These are phyloP conservation scores for Thelephora terrestris DNA, from an alignment of 1,284 basidiomycete genomes.

Conservation along the genomic window DNA sequence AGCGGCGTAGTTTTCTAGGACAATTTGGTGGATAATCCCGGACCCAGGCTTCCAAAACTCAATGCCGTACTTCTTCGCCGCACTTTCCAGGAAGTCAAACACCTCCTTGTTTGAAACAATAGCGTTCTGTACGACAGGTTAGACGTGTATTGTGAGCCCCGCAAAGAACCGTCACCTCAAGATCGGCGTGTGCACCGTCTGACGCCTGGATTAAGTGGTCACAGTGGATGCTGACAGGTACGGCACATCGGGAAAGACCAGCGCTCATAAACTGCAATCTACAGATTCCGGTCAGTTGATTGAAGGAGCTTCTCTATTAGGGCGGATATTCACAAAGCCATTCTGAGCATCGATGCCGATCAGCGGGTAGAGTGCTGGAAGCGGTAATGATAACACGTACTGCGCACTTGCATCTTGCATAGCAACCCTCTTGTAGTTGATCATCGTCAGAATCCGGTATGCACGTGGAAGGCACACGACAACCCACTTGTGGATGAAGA, in stretches of 20 bases:
- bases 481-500: slow-evolving; percentile 46
- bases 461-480: background rate
- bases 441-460: background rate
- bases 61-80: slow-evolving; percentile 89
- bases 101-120: slow-evolving; percentile 92
- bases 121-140: slow-evolving; percentile 46
- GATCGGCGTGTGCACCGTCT: slow-evolving; percentile 73
- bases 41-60: slow-evolving; percentile 96
- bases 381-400: slow-evolving; percentile 32
- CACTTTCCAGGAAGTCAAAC: slow-evolving; percentile 95
- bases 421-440: slow-evolving; percentile 68
- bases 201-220: slow-evolving; percentile 95
- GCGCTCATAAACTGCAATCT: slow-evolving; percentile 99
- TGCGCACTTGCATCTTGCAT: slow-evolving; percentile 99
- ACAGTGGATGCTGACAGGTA: slow-evolving; percentile 87
- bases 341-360: slow-evolving; percentile 31
- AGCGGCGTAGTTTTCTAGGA: slow-evolving; percentile 95
- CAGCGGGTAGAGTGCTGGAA: background rate
- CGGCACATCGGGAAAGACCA: slow-evolving; percentile 76
- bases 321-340: slow-evolving; percentile 54
- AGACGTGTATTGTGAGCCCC: background rate
- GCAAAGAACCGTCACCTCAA: slow-evolving; percentile 47
- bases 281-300: background rate
- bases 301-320: too few relatives aligned
- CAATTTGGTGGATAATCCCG: slow-evolving; percentile 97